These are phyloP conservation scores for Vaccinium macrocarpon DNA, from an alignment of 148 eudicot genomes.

Conservation along the genomic window DNA sequence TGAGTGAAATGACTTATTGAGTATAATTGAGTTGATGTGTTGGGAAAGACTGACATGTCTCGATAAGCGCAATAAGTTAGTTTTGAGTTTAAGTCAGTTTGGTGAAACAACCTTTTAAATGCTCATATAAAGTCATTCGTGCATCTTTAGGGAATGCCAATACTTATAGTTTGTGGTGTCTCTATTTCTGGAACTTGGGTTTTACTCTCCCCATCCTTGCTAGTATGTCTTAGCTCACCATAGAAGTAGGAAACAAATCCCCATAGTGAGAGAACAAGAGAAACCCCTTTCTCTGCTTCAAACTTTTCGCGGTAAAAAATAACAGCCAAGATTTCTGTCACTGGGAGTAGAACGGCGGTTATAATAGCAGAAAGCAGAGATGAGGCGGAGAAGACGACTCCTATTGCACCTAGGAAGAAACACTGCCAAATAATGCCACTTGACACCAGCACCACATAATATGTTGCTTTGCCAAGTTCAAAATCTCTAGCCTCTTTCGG, in stretches of 20 bases:
- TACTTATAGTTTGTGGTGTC: background rate
- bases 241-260: conserved; percentile 64
- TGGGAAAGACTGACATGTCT: no score
- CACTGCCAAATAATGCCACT: conserved; percentile 59
- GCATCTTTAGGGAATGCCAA: no score
- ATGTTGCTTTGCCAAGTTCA: conserved; percentile 41
- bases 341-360: conserved; percentile 48
- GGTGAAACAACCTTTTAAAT: no score
- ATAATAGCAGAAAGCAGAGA: conserved; percentile 57
- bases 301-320: conserved; percentile 57
- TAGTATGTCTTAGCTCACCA: background rate
- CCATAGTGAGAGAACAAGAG: conserved; percentile 64
- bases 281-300: conserved; percentile 56
- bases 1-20: no score
- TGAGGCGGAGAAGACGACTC: conserved; percentile 60
- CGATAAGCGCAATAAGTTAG: no score
- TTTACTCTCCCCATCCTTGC: background rate
- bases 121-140: no score
- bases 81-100: no score
- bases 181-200: background rate
- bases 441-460: conserved; percentile 33
- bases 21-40: no score
- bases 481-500: conserved; percentile 43
- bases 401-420: conserved; percentile 63
- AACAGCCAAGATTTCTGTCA: conserved; percentile 51